Evolutionary conservation across 2,329 filamentous ascomycete genomes (phyloP), one percentile per base, ranked within the genome.

Genomic region (Phoma herbarum): DNA sequence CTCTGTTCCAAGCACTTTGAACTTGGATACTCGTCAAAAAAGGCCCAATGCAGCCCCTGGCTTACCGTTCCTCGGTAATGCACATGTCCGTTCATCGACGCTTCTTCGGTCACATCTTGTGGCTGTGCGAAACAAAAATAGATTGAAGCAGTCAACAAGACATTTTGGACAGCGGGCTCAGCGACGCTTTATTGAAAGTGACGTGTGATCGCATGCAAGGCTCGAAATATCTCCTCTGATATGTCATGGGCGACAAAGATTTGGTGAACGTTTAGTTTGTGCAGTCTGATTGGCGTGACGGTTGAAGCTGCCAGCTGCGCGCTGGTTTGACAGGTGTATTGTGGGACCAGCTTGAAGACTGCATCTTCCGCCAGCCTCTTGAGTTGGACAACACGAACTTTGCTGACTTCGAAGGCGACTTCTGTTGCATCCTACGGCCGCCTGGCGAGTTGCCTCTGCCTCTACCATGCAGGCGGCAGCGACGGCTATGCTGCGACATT

Each of bases 51-150:
- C 29, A 8, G 45, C 49, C 56, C 56, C 50, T 59, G 45, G 50
- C 48, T 49, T 14, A 20, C 55, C 50, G 37, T 26, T 29, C 39
- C 33, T 46, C 50, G 45, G 39, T 45, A 33, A 33, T 29, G 29
- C 45, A 50, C 39, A 58, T 44, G 49, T 54, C 56, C 56, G 50
- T 45, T 52, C 9, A 20, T 43, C 54, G 51, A 59, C 39, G 39
- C 56, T 47, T 53, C 39, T 43, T 53, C 44, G 50, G 56, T 54
- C 56, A 33, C 56, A 54, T 35, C 44, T 54, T 54, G 56, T 59
- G 56, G 56, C 56, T 59, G 56, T 59, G 56, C 50, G 41, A 22
- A 29, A 35, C 46, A 43, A 59, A 59, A 59, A 59, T 59, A 59
- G 56, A 59, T 59, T 35, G 42, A 54, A 51, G 56, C 56, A 16